These are phyloP conservation scores for Immersiporthe knoxdaviesiana DNA, from an alignment of 2,329 filamentous ascomycete species.

Conservation along the genomic window DNA sequence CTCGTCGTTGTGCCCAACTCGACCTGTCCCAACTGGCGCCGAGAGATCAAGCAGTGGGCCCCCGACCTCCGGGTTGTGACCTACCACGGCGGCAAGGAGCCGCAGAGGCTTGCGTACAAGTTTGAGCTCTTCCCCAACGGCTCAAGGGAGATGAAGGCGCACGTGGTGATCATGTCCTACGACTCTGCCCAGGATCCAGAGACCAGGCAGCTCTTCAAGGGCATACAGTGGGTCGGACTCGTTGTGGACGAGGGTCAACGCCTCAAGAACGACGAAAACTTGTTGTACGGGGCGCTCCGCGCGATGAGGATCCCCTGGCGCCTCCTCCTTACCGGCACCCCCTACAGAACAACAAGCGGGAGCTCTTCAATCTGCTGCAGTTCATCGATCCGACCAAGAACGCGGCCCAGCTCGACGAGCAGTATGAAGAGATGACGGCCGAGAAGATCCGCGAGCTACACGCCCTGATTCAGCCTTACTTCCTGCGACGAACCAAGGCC, in stretches of 20 bases:
- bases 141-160: constrained; percentile 73
- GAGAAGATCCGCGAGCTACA: constrained; percentile 84
- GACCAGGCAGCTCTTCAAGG: constrained; percentile 66
- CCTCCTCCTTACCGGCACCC: constrained; percentile 86
- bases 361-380: constrained; percentile 95
- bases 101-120: constrained; percentile 76
- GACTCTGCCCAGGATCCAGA: constrained; percentile 80
- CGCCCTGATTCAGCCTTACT: constrained; percentile 75
- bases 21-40: constrained; percentile 96
- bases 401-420: constrained; percentile 72
- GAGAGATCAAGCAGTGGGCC: constrained; percentile 93
- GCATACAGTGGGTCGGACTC: constrained; percentile 81
- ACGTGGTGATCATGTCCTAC: constrained; percentile 94
- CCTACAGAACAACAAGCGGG: constrained; percentile 91
- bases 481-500: constrained; percentile 78
- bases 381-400: constrained; percentile 78
- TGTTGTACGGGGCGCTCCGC: constrained; percentile 75
- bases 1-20: constrained; percentile 92
- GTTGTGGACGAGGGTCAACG: constrained; percentile 95
- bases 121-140: constrained; percentile 82
- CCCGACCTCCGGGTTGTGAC: constrained; percentile 86
- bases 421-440: constrained; percentile 78
- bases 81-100: constrained; percentile 78
- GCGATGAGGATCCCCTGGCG: constrained; percentile 80
- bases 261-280: constrained; percentile 87